Percentiles rank a stretch among this genome's conserved stretches.
These are phyloP conservation scores for Cryptosporidium sp. DNA, from an alignment of 169 alveolate genomes.

Conservation along the genomic window DNA sequence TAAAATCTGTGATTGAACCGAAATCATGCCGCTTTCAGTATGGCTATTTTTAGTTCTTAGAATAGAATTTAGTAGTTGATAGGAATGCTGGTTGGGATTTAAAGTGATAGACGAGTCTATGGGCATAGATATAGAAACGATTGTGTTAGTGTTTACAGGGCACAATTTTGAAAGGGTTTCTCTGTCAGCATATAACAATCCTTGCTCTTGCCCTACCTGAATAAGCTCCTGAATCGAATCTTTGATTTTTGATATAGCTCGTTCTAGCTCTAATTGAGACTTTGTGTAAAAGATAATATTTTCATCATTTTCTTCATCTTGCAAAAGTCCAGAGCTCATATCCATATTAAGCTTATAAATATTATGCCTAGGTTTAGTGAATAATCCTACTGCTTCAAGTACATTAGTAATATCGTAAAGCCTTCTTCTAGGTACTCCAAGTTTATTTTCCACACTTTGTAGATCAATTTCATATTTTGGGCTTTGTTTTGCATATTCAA, in stretches of 20 bases:
- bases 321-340: constrained; percentile 20
- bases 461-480: constrained; percentile 65
- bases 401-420: constrained; percentile 70
- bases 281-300: constrained; percentile 53
- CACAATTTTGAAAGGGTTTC: constrained; percentile 51
- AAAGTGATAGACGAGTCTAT: constrained; percentile 46
- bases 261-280: constrained; percentile 34
- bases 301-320: constrained; percentile 63
- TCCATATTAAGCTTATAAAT: constrained; percentile 62
- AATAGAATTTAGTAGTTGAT: constrained; percentile 62
- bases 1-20: constrained; percentile 47
- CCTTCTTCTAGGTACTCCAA: constrained; percentile 74
- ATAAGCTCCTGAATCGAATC: constrained; percentile 38
- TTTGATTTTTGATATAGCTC: constrained; percentile 19
- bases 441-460: constrained; percentile 43
- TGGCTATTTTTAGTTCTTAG: constrained; percentile 37
- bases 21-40: constrained; percentile 31
- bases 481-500: constrained; percentile 63
- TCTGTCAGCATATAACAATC: constrained; percentile 31
- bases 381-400: constrained; percentile 67
- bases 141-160: constrained; percentile 43
- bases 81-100: constrained; percentile 68
- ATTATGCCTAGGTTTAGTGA: constrained; percentile 47
- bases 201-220: constrained; percentile 26
- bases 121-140: constrained; percentile 56